Evolutionary conservation across 164 flowering plant species (phyloP), one percentile per base, ranked within the genome.

Genomic region (Euptelea pleiosperma): DNA sequence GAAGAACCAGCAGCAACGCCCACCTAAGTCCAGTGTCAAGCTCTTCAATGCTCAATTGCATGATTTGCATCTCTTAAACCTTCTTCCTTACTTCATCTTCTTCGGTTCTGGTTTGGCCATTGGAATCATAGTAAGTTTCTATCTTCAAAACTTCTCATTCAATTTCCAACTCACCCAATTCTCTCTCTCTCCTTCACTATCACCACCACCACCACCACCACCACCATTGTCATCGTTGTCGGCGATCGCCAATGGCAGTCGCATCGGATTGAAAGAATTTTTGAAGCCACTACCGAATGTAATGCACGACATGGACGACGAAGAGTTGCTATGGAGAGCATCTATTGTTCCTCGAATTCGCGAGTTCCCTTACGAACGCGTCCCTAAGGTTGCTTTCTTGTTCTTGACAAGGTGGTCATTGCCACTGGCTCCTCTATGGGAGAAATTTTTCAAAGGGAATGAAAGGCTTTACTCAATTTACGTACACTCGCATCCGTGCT

Each of bases 391-490:
- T 24, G 21, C 15, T n/a, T 44, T 44, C 48, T 6, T 44, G 9
- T 19, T 5, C 8, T 19, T 15, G 19, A 3, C 0, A 6, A 42
- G 46, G 6, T n/a, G 22, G n/a, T 42, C 6, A 11, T 11, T 3
- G 29, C 3, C 0, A 0, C 6, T 12, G 6, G 14, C 19, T 10
- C 6, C 5, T 25, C 3, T 26, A 31, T 2, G 28, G 24, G 52
- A 10, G 24, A 15, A 25, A 26, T 47, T 8, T 43, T 85, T 83
- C 67, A 58, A 70, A 44, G 91, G 88, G 3, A 36, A 83, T 52
- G 72, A 76, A 57, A 83, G 88, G 8, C 33, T 77, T 0, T 85
- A 69, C 65, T 77, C 88, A 0, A 72, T 85, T 63, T 85, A 85
- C 30, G 80, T 85, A 18, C 91, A 85, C 41, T 60, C 88, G 0